Percentiles rank a stretch among this genome's conserved stretches.
Conservation (phyloP, 352 stramenopile genomes). For the Globisporangium nagaii region DNA sequence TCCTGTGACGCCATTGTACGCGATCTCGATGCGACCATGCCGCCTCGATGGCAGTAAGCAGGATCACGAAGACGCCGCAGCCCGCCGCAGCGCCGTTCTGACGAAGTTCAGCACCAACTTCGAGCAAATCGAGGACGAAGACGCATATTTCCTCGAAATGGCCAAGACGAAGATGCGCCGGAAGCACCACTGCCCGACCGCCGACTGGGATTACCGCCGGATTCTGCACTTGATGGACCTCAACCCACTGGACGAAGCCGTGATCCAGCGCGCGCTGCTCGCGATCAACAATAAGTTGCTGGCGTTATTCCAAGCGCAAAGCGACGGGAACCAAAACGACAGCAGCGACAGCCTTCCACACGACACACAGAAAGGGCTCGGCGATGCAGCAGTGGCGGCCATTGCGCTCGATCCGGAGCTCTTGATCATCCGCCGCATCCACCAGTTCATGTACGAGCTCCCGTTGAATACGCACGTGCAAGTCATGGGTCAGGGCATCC, state of each 20-base stretch:
- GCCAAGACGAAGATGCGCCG: constrained; percentile 49
- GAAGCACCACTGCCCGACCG: constrained; percentile 46
- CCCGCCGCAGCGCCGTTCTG: constrained; percentile 10
- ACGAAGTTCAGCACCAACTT: constrained; percentile 32
- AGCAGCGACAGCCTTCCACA: constrained; percentile 7
- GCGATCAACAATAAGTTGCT: constrained; percentile 57
- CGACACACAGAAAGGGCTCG: background rate
- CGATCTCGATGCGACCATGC: constrained; percentile 34
- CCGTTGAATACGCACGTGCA: constrained; percentile 53
- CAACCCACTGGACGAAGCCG: constrained; percentile 55
- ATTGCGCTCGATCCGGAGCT: constrained; percentile 49
- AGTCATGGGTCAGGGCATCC: constrained; percentile 40
- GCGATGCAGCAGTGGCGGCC: constrained; percentile 24
- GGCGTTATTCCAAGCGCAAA: constrained; percentile 12
- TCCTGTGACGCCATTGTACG: constrained; percentile 41
- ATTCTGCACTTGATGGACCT: constrained; percentile 53
- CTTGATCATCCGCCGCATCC: constrained; percentile 49
- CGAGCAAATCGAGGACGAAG: constrained; percentile 44
- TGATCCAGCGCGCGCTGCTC: constrained; percentile 50
- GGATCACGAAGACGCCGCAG: background rate
- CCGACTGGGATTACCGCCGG: constrained; percentile 34
- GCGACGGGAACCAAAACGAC: constrained; percentile 8
- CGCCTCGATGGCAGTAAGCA: constrained; percentile 8
- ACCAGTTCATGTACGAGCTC: constrained; percentile 64
- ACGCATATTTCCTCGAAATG: constrained; percentile 48